Base-by-base conservation (phyloP, 495 filamentous ascomycete genomes). In the Penicillium maclennaniae region DNA sequence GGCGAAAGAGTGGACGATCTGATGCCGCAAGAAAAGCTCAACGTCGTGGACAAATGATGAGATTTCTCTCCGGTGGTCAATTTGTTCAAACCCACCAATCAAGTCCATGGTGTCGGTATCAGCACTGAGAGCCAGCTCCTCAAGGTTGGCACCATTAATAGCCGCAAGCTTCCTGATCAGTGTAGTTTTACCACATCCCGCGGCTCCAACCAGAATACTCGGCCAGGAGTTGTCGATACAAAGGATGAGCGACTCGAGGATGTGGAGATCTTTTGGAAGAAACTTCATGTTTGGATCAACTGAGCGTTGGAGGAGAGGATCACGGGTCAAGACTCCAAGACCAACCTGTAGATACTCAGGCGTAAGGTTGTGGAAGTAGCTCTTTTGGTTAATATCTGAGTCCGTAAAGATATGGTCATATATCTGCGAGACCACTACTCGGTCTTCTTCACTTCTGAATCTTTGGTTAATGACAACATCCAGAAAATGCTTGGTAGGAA, bases 21-120 rank as follows among this genome's bases (percentile, higher is more conserved):
- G 73, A 1, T 69, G 62, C 10, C 77, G 78, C 28, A 91, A 68
- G 45, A 79, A 80, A 0, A 71, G 59, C 16, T 74, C 68, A 6
- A 95, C 63, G 49, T 82, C 77, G 27, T 66, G 53, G 79, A 72
- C 54, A 77, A 82, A 48, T 57, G 71, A 62, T 6, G 81, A 82
- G 16, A 84, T 67, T 43, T 84, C 82, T 43, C 92, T 80, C 27
- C 83, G 72, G 45, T 89, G 79, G 66, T 97, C 91, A 31, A 89
- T 85, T 69, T 99, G 95, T 62, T 97, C 95, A 63, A 95, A 99
- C 0, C 93, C 91, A 57, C 95, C 95, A 47, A 99, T 87, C 20
- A 99, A 79, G 63, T 99, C 95, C 83, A 92, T 96, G 15, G 92
- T 89, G 68, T 99, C 95, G 44, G 92, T 88, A 55, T 97, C 95